Conservation (phyloP, 805 yeast species). For the Wickerhamomyces kurtzmanii region DNA sequence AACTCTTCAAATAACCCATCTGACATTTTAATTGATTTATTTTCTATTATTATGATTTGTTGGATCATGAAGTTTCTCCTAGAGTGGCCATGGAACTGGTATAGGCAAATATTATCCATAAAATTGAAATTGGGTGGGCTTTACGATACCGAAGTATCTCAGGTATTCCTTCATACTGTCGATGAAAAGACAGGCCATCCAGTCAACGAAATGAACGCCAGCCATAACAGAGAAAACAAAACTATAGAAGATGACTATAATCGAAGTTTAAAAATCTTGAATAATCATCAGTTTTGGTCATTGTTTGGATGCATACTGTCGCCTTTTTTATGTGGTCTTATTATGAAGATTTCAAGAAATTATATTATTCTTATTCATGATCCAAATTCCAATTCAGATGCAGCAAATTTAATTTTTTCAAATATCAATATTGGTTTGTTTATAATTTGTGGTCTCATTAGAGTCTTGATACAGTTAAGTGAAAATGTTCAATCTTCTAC, state of each 20-base stretch:
- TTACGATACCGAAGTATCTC: too few species aligned
- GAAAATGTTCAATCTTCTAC: slow-evolving; percentile 11
- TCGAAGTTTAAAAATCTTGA: slow-evolving; percentile 3
- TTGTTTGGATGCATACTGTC: slow-evolving; percentile 18
- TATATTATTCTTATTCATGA: slow-evolving; percentile 18
- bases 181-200: too few species aligned
- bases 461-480: slow-evolving; percentile 14
- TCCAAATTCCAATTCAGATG: slow-evolving; percentile 9
- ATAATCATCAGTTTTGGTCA: slow-evolving; percentile 13
- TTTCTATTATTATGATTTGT: slow-evolving; percentile 22
- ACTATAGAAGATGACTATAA: slow-evolving; percentile 1
- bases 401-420: slow-evolving; percentile 22
- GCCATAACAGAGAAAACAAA: not conserved
- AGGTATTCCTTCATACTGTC: too few species aligned
- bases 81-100: slow-evolving; percentile 36
- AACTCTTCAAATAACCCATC: slow-evolving; percentile 7
- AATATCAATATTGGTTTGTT: slow-evolving; percentile 27
- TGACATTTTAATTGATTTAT: slow-evolving; percentile 19
- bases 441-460: slow-evolving; percentile 22
- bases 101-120: slow-evolving; percentile 14
- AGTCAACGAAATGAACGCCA: too few species aligned
- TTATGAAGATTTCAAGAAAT: slow-evolving; percentile 20
- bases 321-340: slow-evolving; percentile 17
- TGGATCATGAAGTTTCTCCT: slow-evolving; percentile 23
- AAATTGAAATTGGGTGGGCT: slow-evolving; percentile 7